Evolutionary conservation across 2,329 filamentous ascomycete species (phyloP).

Genomic region (Catunica adiposa): DNA sequence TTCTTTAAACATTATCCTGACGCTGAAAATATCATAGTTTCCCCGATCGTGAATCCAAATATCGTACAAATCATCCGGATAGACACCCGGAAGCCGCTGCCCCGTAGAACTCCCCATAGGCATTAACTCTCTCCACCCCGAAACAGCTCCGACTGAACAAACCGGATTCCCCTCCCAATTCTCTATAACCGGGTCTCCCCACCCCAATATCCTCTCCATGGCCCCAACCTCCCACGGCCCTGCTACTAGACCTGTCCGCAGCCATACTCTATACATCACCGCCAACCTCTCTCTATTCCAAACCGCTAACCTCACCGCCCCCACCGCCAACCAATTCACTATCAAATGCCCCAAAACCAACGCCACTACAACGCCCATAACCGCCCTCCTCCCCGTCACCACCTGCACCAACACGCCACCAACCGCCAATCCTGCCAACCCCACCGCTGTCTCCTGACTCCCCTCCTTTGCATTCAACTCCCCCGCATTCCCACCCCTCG

Average conservation of each 20-base stretch:
- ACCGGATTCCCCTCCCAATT: conserved; percentile 19
- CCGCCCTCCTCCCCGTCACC: conserved; percentile 53
- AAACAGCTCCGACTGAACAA: conserved; percentile 26
- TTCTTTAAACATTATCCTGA: too few relatives aligned
- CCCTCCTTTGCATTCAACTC: conserved; percentile 92
- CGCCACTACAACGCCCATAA: conserved; percentile 55
- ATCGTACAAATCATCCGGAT: conserved; percentile 11
- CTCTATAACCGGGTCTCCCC: conserved; percentile 20
- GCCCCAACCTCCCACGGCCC: conserved; percentile 49
- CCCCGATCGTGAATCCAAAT: conserved; percentile 8
- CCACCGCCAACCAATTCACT: conserved; percentile 76
- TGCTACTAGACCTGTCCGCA: conserved; percentile 35
- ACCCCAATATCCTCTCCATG: conserved; percentile 45
- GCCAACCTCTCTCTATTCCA: conserved; percentile 77
- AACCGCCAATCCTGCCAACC: conserved; percentile 68
- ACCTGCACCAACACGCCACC: conserved; percentile 68
- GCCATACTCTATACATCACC: conserved; percentile 49
- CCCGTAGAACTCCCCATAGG: conserved; percentile 1
- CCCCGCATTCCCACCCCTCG: conserved; percentile 67
- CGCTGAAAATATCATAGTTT: conserved; percentile 22
- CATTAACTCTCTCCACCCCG: conserved; percentile 26
- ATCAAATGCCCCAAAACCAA: conserved; percentile 62
- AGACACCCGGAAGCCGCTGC: conserved; percentile 18
- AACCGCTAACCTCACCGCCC: conserved; percentile 64
- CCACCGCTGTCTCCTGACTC: conserved; percentile 87